Evolutionary conservation across 2,329 filamentous ascomycete species (phyloP).

Genomic region (Elsinoe arachidis): DNA sequence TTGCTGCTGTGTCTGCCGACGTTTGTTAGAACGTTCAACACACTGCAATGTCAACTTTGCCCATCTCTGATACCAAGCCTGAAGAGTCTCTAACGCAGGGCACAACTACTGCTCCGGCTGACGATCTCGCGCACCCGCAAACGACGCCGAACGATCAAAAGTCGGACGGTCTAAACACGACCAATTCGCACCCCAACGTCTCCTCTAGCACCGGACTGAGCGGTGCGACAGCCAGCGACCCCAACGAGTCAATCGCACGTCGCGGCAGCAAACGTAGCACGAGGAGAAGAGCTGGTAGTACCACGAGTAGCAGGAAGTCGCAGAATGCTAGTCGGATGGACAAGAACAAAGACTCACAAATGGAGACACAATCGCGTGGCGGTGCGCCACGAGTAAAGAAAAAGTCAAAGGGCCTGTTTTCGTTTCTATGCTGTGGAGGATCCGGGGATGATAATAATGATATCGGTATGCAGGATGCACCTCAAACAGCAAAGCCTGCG

Average conservation of each 20-base stretch:
- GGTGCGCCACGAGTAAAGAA: constrained; percentile 29
- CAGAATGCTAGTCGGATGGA: constrained; percentile 31
- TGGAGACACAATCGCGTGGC: constrained; percentile 25
- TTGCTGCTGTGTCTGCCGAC: constrained; percentile 11
- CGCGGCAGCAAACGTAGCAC: constrained; percentile 34
- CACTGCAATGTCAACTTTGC: constrained; percentile 10
- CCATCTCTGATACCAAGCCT: constrained; percentile 9
- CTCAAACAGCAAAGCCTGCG: constrained; percentile 28
- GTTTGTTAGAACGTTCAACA: constrained; percentile 12
- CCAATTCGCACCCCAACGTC: constrained; percentile 13
- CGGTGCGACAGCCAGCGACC: constrained; percentile 37
- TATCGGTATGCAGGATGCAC: constrained; percentile 42
- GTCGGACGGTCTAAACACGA: background rate
- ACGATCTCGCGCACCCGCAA: background rate
- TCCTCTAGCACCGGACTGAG: constrained; percentile 32
- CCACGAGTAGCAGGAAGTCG: constrained; percentile 39
- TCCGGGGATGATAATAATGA: constrained; percentile 53
- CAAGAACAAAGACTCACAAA: constrained; percentile 29
- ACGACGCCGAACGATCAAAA: background rate
- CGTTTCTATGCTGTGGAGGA: constrained; percentile 55
- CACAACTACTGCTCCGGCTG: background rate
- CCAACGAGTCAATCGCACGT: constrained; percentile 31
- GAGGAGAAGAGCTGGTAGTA: constrained; percentile 37
- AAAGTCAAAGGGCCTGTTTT: constrained; percentile 35
- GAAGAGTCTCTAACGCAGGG: constrained; percentile 6